These are phyloP conservation scores for Vicia villosa DNA, from an alignment of 306 rosid genomes.

Conservation along the genomic window DNA sequence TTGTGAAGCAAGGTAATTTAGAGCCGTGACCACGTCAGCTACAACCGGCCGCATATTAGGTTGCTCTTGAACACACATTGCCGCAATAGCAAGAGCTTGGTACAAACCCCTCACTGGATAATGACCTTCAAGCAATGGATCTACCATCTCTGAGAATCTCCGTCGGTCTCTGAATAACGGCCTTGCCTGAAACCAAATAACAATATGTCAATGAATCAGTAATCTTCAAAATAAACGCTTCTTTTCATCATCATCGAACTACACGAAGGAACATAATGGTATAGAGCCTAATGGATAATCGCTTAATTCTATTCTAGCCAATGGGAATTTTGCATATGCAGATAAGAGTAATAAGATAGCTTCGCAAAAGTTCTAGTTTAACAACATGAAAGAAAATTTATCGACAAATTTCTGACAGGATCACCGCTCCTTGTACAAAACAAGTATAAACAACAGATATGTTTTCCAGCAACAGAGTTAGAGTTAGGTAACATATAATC, in stretches of 20 bases:
- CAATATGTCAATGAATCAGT: not conserved
- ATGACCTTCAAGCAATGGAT: slow-evolving; percentile 73
- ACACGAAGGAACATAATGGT: not conserved
- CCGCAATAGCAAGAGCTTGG: slow-evolving; percentile 93
- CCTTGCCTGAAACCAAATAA: slow-evolving; percentile 66
- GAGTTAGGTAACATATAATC: not conserved
- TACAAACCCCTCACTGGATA: slow-evolving; percentile 90
- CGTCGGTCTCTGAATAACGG: slow-evolving; percentile 77
- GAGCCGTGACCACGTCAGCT: slow-evolving; percentile 82
- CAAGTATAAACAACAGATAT: slow-evolving; percentile 5
- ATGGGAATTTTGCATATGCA: too few relatives aligned
- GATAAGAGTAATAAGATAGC: too few relatives aligned
- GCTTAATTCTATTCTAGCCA: too few relatives aligned
- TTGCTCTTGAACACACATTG: slow-evolving; percentile 97
- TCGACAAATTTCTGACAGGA: not conserved
- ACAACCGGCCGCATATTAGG: slow-evolving; percentile 81
- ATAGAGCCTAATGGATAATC: too few relatives aligned
- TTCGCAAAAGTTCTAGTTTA: not conserved
- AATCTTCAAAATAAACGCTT: slow-evolving; percentile 5
- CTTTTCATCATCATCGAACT: slow-evolving; percentile 1
- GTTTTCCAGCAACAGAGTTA: slow-evolving; percentile 11
- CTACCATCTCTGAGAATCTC: slow-evolving; percentile 78
- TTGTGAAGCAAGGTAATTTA: slow-evolving; percentile 79
- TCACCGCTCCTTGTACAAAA: slow-evolving; percentile 7
- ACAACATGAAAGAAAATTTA: not conserved